Conservation (phyloP, 768 basidiomycete species). For the Gymnopilus dilepis region DNA sequence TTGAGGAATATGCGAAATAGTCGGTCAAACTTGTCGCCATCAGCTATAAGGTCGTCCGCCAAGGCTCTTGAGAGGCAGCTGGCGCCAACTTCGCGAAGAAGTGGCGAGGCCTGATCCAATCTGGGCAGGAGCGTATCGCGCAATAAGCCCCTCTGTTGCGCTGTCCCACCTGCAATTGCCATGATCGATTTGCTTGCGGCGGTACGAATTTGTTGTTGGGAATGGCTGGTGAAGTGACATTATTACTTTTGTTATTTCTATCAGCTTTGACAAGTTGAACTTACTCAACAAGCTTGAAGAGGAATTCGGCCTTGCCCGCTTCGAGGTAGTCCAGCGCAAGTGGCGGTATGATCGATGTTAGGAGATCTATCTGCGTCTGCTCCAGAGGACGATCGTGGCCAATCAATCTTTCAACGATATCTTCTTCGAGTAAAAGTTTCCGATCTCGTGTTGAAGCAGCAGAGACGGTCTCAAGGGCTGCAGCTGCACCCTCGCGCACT, state of each 20-base stretch:
- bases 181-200: background rate
- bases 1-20: background rate
- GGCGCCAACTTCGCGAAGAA: background rate
- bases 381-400: background rate
- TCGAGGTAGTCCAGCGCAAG: constrained; percentile 3
- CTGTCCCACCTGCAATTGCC: background rate
- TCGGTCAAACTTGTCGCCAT: background rate
- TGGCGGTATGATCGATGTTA: background rate
- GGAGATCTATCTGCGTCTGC: background rate
- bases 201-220: constrained; percentile 1
- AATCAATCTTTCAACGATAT: background rate
- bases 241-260: background rate
- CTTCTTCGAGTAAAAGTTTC: background rate
- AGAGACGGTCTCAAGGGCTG: constrained; percentile 1
- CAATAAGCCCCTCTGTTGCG: background rate
- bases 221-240: background rate
- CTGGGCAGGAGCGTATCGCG: background rate
- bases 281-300: background rate
- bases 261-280: background rate
- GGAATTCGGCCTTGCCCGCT: background rate
- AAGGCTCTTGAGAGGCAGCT: background rate
- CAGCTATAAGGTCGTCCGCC: background rate
- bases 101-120: background rate
- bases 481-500: background rate
- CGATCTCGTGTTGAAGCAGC: background rate